Evolutionary conservation across 1,284 basidiomycete genomes (phyloP), one percentile per base, ranked within the genome.

Genomic region (Ustilago hordei): DNA sequence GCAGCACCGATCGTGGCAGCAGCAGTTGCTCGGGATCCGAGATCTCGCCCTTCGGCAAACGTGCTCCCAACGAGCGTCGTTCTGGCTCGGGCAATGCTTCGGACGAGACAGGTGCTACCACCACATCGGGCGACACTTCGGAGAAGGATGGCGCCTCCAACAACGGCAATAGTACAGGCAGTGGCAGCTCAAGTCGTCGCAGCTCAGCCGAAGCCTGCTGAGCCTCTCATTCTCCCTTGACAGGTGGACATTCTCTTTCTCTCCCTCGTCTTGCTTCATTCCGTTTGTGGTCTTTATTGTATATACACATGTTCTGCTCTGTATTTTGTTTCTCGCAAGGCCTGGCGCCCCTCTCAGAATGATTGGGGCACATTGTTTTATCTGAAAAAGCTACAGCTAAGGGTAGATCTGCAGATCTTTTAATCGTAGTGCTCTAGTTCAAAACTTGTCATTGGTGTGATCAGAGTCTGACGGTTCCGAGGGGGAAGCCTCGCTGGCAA

Each of bases 61-160:
- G 63, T 13, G 58, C 61, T 19, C 61, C 57, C 53, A 60, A 61
- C 50, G 61, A 69, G 8, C 64, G 68, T 15, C 75, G 75, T 9
- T 78, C 75, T 0, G 66, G 66, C 15, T 72, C 69, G 17, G 75
- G 75, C 45, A 64, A 74, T 55, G 75, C 64, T 12, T 78, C 75
- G 38, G 75, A 78, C 48, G 75, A 78, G 55, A 78, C 75, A 9
- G 63, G 56, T 13, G 68, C 76, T 35, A 76, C 75, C 28, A 75
- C 60, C 28, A 63, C 72, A 8, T 78, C 76, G 45, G 76, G 71
- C 48, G 59, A 71, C 31, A 78, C 76, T 2, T 78, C 76, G 36
- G 76, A 78, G 32, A 78, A 78, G 72, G 76, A 78, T 55, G 70
- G 66, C 57, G 70, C 66, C 57, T 72, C 66, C 11, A 45, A 55